Conservation (phyloP, 2,329 filamentous ascomycete genomes). For the Epichloe sylvatica region DNA sequence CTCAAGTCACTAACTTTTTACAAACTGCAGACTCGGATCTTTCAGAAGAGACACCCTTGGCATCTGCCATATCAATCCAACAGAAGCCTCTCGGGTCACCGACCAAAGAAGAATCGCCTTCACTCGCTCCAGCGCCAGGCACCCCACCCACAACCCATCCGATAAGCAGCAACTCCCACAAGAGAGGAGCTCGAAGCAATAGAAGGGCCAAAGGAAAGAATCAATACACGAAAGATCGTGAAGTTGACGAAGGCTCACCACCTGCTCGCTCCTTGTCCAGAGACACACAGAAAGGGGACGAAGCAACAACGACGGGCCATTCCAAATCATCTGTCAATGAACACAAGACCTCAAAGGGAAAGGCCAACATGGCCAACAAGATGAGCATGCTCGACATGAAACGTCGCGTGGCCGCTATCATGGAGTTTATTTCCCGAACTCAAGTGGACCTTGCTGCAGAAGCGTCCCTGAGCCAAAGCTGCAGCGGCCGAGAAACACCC, state of each 20-base stretch:
- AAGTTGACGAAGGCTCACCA: conserved; percentile 43
- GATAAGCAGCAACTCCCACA: conserved; percentile 35
- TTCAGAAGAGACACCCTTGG: conserved; percentile 50
- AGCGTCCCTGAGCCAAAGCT: conserved; percentile 27
- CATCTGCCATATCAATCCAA: conserved; percentile 18
- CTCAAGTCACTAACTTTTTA: neutral
- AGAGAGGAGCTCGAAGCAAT: conserved; percentile 46
- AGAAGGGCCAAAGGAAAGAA: conserved; percentile 62
- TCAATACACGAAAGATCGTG: conserved; percentile 68
- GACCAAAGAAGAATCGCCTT: conserved; percentile 15
- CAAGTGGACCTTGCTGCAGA: conserved; percentile 74
- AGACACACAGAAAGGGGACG: conserved; percentile 28
- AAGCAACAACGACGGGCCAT: conserved; percentile 18
- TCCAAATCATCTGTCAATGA: conserved; percentile 26
- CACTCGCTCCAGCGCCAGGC: conserved; percentile 19
- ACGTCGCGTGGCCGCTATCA: conserved; percentile 66
- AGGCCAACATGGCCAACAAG: conserved; percentile 44
- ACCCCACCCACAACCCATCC: conserved; percentile 32
- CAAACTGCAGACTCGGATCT: conserved; percentile 50
- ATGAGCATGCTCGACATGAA: conserved; percentile 82
- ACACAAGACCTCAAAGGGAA: conserved; percentile 39
- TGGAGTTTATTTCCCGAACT: conserved; percentile 80
- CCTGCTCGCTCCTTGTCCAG: conserved; percentile 42
- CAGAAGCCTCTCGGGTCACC: conserved; percentile 19
- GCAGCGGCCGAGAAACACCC: conserved; percentile 21